Conservation (phyloP, 1,284 basidiomycete species). For the Puccinia brachypodii region DNA sequence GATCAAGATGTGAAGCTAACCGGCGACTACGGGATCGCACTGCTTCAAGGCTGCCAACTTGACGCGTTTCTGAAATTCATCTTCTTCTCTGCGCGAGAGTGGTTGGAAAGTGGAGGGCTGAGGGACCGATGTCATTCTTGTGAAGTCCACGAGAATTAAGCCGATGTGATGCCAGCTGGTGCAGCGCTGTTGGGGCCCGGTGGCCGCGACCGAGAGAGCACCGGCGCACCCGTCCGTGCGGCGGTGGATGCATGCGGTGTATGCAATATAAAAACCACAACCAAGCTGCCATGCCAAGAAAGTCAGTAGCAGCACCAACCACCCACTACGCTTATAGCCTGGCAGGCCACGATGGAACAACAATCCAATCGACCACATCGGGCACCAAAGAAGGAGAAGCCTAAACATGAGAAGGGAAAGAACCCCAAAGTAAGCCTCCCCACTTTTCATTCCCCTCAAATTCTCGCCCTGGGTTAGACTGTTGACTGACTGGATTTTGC, state of each 20-base stretch:
- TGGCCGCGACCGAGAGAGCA: background rate
- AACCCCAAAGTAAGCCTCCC: conserved; percentile 87
- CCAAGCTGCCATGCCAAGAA: background rate
- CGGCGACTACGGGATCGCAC: conserved; percentile 39
- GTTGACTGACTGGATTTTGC: background rate
- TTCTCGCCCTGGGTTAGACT: background rate
- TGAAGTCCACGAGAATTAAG: background rate
- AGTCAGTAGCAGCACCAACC: background rate
- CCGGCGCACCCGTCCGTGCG: background rate
- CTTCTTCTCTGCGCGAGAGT: conserved; percentile 41
- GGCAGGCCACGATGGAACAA: conserved; percentile 38
- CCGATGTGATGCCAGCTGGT: too few species aligned
- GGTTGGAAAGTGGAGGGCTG: conserved; percentile 8
- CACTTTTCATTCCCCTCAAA: background rate
- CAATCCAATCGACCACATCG: conserved; percentile 52
- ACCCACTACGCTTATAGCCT: background rate
- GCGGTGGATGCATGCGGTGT: background rate
- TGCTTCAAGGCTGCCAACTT: conserved; percentile 34
- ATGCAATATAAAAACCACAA: conserved; percentile 26
- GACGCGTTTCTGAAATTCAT: conserved; percentile 20
- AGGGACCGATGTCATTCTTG: background rate
- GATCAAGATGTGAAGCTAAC: background rate
- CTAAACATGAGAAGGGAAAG: conserved; percentile 64
- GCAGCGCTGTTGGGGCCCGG: too few species aligned
- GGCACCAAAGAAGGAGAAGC: conserved; percentile 68